Percentiles rank a stretch among this genome's conserved stretches.
Conservation (phyloP, 805 yeast genomes). For the Schizosaccharomyces pombe region DNA sequence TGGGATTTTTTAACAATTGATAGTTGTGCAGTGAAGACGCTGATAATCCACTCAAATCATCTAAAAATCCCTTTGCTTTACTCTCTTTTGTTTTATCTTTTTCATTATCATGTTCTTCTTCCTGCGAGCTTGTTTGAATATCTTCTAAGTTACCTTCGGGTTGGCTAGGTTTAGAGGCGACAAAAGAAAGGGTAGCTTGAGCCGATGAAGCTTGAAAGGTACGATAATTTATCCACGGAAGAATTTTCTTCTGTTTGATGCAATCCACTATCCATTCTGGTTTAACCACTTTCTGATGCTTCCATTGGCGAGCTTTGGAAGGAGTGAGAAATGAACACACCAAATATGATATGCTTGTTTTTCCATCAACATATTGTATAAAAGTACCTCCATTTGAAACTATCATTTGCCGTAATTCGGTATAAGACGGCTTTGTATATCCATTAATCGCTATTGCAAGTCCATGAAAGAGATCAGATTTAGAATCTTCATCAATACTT, state of each 20-base stretch:
- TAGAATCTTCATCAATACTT: conserved; percentile 11
- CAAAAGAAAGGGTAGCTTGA: conserved; percentile 17
- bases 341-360: conserved; percentile 61
- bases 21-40: conserved; percentile 1
- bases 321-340: conserved; percentile 50
- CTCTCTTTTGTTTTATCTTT: not conserved
- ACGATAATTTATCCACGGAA: conserved; percentile 54
- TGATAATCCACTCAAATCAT: not conserved
- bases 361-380: conserved; percentile 41
- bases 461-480: conserved; percentile 29
- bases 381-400: conserved; percentile 63
- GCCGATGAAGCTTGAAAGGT: conserved; percentile 28
- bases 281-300: conserved; percentile 46
- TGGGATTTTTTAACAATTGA: conserved; percentile 7
- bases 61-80: not conserved
- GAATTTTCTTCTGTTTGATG: conserved; percentile 22
- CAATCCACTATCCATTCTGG: conserved; percentile 68
- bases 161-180: not conserved
- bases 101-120: not conserved
- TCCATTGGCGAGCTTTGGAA: conserved; percentile 40
- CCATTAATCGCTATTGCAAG: conserved; percentile 55
- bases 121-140: not conserved
- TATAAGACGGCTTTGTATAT: conserved; percentile 57
- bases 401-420: conserved; percentile 45
- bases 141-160: not conserved